Evolutionary conservation across 2,329 filamentous ascomycete species (phyloP), one percentile per base, ranked within the genome.

Genomic region (Neonectria ditissima): DNA sequence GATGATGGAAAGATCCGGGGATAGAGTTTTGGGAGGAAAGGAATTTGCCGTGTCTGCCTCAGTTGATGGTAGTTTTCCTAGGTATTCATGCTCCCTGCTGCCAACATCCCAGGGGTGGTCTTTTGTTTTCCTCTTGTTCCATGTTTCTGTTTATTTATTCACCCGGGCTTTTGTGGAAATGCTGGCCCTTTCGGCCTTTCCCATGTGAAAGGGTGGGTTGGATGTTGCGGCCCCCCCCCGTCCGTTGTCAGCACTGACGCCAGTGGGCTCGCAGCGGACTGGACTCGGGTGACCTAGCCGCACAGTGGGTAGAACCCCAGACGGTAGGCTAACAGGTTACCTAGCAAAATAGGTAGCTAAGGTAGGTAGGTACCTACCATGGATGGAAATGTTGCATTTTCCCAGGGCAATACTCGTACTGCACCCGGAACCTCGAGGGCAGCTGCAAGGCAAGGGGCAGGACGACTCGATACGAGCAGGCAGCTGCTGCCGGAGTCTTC

Each of bases 1-100:
- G 37, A 9, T n/a, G 13, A 37, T 50, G 34, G 52, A 16, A 50
- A 51, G 60, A 59, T 58, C 55, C 43, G 60, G 60, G 60, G 55
- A 50, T 41, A 50, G 45, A 54, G 55, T 37, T 45, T 55, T 56
- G 41, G 60, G 61, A 39, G 55, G 45, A 52, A 39, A 26, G 44
- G 34, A 37, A 37, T 37, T 6, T 16, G n/a, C 34, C 14, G 34
- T n/a, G 34, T 37, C 34, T 37, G 34, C 34, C 34, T n/a, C 5
- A n/a, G 34, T 37, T 16, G 8, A 6, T 14, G 16, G 5, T 34
- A 34, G 16, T 13, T 14, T 37, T 3, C 34, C 30, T 13, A 32
- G 9, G 8, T 54, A 47, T 43, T 30, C 59, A 26, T n/a, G n/a
- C n/a, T n/a, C n/a, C n/a, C n/a, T n/a, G n/a, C n/a, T n/a, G n/a